phyloP scores from a whole-genome alignment of 2,329 filamentous ascomycete genomes.

The Aspergillus aculeatus region DNA sequence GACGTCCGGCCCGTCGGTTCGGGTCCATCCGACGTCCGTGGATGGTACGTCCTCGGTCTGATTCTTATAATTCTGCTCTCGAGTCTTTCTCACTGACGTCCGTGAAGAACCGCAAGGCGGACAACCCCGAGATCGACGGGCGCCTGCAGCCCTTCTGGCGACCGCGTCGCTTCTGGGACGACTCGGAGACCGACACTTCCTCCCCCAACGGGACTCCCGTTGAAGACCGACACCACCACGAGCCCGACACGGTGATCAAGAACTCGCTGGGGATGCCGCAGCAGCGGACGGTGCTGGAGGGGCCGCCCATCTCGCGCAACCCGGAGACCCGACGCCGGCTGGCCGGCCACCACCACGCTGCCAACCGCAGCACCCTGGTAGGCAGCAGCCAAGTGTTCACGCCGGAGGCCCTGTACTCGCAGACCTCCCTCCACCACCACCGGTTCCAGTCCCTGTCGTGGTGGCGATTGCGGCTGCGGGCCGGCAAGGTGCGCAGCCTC shows the following conservation, averaged over 20 bases:
- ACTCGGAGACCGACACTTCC: slow-evolving; percentile 46
- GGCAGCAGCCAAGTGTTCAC: slow-evolving; percentile 28
- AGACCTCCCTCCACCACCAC: slow-evolving; percentile 32
- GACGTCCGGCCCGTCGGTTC: slow-evolving; percentile 31
- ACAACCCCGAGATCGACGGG: slow-evolving; percentile 44
- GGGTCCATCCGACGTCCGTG: slow-evolving; percentile 40
- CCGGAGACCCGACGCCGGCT: slow-evolving; percentile 30
- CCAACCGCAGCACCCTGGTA: slow-evolving; percentile 34
- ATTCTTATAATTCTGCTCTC: slow-evolving; percentile 39
- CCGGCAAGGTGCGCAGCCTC: slow-evolving; percentile 52
- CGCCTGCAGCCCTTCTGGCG: slow-evolving; percentile 62
- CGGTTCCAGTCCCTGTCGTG: slow-evolving; percentile 38
- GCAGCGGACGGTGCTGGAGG: slow-evolving; percentile 45
- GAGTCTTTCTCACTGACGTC: slow-evolving; percentile 42
- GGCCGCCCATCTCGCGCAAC: slow-evolving; percentile 34
- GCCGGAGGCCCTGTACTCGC: slow-evolving; percentile 29
- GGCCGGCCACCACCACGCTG: slow-evolving; percentile 20
- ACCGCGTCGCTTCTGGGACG: slow-evolving; percentile 63
- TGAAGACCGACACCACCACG: not conserved
- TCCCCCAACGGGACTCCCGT: slow-evolving; percentile 17
- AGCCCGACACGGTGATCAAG: slow-evolving; percentile 48
- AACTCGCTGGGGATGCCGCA: slow-evolving; percentile 58
- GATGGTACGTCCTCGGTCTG: slow-evolving; percentile 39
- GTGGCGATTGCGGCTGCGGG: slow-evolving; percentile 50
- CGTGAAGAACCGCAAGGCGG: slow-evolving; percentile 44